Evolutionary conservation across 73 alveolate species (phyloP).

Genomic region (Tetrahymena malaccensis): DNA sequence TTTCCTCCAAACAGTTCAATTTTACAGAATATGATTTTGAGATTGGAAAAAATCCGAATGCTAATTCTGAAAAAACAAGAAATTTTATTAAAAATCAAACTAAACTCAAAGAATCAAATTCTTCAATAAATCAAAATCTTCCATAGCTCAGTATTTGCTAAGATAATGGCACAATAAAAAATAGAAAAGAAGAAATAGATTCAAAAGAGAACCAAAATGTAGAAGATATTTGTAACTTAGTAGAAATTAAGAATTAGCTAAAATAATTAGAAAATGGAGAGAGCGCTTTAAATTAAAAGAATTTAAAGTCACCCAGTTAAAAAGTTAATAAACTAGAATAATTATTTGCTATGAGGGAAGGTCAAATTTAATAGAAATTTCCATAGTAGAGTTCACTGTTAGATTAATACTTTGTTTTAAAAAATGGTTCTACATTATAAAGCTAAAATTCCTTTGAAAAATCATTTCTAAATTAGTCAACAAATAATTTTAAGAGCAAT

Average conservation of each 20-base stretch:
- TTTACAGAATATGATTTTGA: background rate
- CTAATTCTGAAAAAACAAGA: background rate
- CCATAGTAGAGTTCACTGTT: background rate
- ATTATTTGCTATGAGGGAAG: background rate
- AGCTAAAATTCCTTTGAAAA: background rate
- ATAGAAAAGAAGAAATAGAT: background rate
- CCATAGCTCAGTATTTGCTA: background rate
- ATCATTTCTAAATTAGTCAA: background rate
- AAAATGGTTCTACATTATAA: background rate
- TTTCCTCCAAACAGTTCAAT: background rate
- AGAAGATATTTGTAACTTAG: background rate
- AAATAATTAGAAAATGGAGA: background rate
- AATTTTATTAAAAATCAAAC: background rate
- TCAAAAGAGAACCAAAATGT: background rate
- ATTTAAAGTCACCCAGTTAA: background rate
- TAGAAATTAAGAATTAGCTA: background rate
- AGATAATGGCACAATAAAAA: background rate
- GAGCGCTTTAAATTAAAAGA: background rate
- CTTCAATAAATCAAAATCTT: background rate
- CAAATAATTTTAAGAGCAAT: background rate
- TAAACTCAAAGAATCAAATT: background rate
- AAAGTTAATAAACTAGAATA: too few relatives aligned
- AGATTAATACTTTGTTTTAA: background rate
- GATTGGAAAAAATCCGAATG: background rate
- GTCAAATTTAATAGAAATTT: background rate